A percentile compares a stretch with the other conserved stretches of the same genome.
These are phyloP conservation scores for Dissophora ornata DNA, from an alignment of 192 early-diverging fungal species.

Conservation along the genomic window DNA sequence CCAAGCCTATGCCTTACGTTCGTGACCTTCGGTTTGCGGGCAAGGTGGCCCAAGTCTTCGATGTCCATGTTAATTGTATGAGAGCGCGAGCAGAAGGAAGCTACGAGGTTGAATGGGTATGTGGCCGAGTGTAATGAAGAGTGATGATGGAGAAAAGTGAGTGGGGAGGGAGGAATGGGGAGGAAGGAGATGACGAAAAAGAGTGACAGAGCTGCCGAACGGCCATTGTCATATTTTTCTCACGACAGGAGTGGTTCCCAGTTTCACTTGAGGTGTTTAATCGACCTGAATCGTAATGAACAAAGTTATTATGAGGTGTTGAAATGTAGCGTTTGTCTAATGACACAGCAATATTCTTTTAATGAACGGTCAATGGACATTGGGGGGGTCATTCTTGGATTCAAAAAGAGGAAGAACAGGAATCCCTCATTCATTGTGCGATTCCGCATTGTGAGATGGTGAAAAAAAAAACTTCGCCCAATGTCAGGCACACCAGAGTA, in stretches of 20 bases:
- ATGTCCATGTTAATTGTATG: conserved; percentile 28
- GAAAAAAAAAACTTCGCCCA: conserved; percentile 9
- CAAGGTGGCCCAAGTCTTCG: conserved; percentile 42
- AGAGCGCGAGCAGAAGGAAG: not conserved
- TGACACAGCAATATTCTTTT: too few species aligned
- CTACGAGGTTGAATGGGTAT: not conserved
- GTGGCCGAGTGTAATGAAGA: not conserved
- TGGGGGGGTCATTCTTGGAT: too few species aligned
- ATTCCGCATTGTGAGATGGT: too few species aligned
- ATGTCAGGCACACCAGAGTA: not conserved
- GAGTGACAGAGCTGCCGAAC: not conserved
- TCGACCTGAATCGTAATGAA: too few species aligned
- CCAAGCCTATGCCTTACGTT: conserved; percentile 26
- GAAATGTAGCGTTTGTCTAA: too few species aligned
- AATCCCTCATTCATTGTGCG: too few species aligned
- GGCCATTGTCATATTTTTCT: conserved; percentile 1
- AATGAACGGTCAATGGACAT: too few species aligned
- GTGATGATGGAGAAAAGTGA: not conserved
- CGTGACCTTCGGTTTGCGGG: conserved; percentile 41
- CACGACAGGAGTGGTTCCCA: not conserved
- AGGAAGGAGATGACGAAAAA: conserved; percentile 6
- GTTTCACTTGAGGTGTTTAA: conserved; percentile 20
- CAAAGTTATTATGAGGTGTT: too few species aligned
- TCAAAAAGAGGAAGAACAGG: too few species aligned
- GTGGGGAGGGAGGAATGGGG: not conserved